These are phyloP conservation scores for Russula sp. DNA, from an alignment of 768 basidiomycete species.

Conservation along the genomic window DNA sequence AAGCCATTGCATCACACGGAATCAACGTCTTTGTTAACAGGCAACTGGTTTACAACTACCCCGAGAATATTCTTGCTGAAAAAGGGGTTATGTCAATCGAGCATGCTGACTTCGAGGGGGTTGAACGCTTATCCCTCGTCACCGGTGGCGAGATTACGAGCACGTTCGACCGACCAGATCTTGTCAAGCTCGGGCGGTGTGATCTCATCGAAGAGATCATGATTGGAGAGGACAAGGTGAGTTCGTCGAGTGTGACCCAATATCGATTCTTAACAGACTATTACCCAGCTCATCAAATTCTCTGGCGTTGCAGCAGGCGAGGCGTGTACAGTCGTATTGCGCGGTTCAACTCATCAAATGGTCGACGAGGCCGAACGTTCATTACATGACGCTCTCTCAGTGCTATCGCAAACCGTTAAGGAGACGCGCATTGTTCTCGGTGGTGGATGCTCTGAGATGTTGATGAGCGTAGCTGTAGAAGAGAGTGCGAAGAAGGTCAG, in stretches of 20 bases:
- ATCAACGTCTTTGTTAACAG: slow-evolving; percentile 98
- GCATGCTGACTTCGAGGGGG: slow-evolving; percentile 98
- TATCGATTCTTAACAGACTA: not conserved
- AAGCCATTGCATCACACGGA: slow-evolving; percentile 88
- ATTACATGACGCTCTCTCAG: slow-evolving; percentile 94
- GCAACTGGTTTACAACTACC: slow-evolving; percentile 99
- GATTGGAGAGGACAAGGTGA: slow-evolving; percentile 97
- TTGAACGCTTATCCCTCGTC: slow-evolving; percentile 91
- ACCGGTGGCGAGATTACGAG: slow-evolving; percentile 97
- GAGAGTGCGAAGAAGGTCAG: slow-evolving; percentile 78
- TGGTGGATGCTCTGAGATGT: slow-evolving; percentile 97
- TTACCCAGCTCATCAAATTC: slow-evolving; percentile 92
- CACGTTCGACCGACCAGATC: slow-evolving; percentile 90
- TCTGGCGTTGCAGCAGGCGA: slow-evolving; percentile 97
- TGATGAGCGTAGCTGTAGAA: slow-evolving; percentile 94
- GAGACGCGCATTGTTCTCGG: slow-evolving; percentile 94
- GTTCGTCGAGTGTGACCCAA: slow-evolving; percentile 29
- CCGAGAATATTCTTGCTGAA: slow-evolving; percentile 92
- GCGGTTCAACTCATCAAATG: slow-evolving; percentile 98
- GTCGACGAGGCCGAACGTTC: slow-evolving; percentile 98
- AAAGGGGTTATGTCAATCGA: slow-evolving; percentile 95
- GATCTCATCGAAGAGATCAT: slow-evolving; percentile 98
- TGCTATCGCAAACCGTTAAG: slow-evolving; percentile 95
- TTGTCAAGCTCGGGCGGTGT: slow-evolving; percentile 89
- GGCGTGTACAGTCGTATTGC: slow-evolving; percentile 96